phyloP scores from a whole-genome alignment of 2,329 filamentous ascomycete species.

The Aspergillus thermomutatus region DNA sequence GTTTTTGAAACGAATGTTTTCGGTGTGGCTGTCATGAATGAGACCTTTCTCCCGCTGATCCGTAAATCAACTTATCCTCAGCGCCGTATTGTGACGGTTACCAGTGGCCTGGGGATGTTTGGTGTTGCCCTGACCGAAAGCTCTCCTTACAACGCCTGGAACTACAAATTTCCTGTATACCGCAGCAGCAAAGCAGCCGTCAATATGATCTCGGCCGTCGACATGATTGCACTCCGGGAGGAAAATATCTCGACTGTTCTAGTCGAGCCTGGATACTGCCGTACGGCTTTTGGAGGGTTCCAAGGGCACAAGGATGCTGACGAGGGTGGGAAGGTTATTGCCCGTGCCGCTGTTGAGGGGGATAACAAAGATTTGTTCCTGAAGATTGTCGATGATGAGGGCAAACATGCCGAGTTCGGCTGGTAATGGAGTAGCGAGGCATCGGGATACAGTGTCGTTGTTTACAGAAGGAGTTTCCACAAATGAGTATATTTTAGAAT shows the following conservation, averaged over 20 bases:
- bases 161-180: constrained; percentile 1
- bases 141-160: constrained; percentile 1
- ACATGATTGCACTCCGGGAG: not conserved
- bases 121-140: constrained; percentile 1
- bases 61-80: constrained; percentile 7
- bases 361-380: too few species aligned
- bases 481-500: too few species aligned
- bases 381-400: too few species aligned
- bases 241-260: not conserved
- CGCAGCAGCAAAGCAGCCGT: constrained; percentile 5
- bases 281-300: not conserved
- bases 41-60: constrained; percentile 4
- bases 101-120: constrained; percentile 5
- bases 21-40: not conserved
- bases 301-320: not conserved
- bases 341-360: too few species aligned
- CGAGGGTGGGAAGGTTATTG: not conserved
- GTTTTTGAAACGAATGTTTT: constrained; percentile 4
- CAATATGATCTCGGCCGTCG: constrained; percentile 6
- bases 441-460: too few species aligned
- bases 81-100: constrained; percentile 11
- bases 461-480: too few species aligned
- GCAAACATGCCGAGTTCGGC: too few species aligned
- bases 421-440: too few species aligned
- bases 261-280: not conserved